Conservation (phyloP, 495 filamentous ascomycete genomes). For the Corynascus novoguineensis region DNA sequence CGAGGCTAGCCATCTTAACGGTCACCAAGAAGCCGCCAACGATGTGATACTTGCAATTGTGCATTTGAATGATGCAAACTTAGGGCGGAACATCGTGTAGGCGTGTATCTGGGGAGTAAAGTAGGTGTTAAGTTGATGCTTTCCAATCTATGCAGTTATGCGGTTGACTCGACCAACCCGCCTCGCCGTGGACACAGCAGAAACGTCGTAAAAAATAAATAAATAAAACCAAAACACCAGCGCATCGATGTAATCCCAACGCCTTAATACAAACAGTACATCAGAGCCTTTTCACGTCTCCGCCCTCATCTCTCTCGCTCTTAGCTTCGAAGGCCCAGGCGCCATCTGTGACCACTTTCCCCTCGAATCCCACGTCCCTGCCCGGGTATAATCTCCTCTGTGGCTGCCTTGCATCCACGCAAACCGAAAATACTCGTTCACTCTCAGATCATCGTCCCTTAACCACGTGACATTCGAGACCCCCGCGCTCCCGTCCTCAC, state of each 20-base stretch:
- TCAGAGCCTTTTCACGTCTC: neutral
- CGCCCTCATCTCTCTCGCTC: conserved; percentile 18
- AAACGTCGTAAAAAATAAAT: neutral
- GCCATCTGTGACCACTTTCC: conserved; percentile 62
- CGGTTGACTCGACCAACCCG: too few relatives aligned
- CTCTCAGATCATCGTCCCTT: conserved; percentile 35
- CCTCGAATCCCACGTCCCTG: conserved; percentile 67
- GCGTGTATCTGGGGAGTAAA: too few relatives aligned
- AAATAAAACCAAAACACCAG: neutral
- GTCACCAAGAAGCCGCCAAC: too few relatives aligned
- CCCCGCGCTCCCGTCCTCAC: conserved; percentile 42
- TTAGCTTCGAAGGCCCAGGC: conserved; percentile 41
- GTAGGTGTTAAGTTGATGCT: too few relatives aligned
- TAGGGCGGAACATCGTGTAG: too few relatives aligned
- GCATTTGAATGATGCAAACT: too few relatives aligned
- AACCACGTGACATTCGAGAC: conserved; percentile 40
- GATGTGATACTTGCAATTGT: too few relatives aligned
- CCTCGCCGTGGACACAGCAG: too few relatives aligned
- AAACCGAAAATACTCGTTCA: conserved; percentile 78
- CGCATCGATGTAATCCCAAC: too few relatives aligned
- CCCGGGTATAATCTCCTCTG: conserved; percentile 70
- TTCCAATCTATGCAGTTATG: too few relatives aligned
- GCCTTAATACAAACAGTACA: neutral
- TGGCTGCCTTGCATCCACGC: conserved; percentile 66
- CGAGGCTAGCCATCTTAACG: too few relatives aligned